These are phyloP conservation scores for Xylaria sp. DNA, from an alignment of 2,329 filamentous ascomycete genomes.

Conservation along the genomic window DNA sequence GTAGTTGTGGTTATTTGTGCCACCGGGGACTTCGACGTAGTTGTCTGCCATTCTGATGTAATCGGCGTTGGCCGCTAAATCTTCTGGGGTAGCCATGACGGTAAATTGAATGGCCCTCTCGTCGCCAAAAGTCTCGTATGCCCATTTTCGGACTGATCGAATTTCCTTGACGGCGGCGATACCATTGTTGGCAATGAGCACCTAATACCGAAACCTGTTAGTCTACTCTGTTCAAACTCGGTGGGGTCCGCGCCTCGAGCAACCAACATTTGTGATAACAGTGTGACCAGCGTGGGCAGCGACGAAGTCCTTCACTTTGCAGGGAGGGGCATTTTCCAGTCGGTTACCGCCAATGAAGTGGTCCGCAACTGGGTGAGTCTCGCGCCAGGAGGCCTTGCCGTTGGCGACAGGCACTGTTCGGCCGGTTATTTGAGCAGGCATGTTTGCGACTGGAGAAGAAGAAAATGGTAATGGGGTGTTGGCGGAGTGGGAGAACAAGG, in stretches of 20 bases:
- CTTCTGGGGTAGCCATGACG: slow-evolving; percentile 98
- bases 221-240: neutral
- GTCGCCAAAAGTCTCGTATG: slow-evolving; percentile 98
- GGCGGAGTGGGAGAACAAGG: slow-evolving; percentile 17
- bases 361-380: slow-evolving; percentile 75
- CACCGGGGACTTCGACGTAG: slow-evolving; percentile 97
- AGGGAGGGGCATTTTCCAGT: slow-evolving; percentile 71
- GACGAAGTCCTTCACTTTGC: slow-evolving; percentile 95
- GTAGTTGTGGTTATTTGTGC: slow-evolving; percentile 99
- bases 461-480: slow-evolving; percentile 14
- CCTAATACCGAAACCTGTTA: slow-evolving; percentile 46
- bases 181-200: slow-evolving; percentile 98
- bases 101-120: slow-evolving; percentile 98
- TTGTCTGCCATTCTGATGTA: slow-evolving; percentile 99
- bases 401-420: slow-evolving; percentile 50
- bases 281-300: slow-evolving; percentile 86
- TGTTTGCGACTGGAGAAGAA: slow-evolving; percentile 17
- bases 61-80: slow-evolving; percentile 94
- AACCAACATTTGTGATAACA: slow-evolving; percentile 89
- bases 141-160: slow-evolving; percentile 98
- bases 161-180: slow-evolving; percentile 99
- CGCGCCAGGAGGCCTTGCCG: slow-evolving; percentile 63
- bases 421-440: slow-evolving; percentile 27
- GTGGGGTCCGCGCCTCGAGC: neutral
- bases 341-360: slow-evolving; percentile 97